phyloP scores from a whole-genome alignment of 1,139 yeast genomes.

The Pichia sp. region DNA sequence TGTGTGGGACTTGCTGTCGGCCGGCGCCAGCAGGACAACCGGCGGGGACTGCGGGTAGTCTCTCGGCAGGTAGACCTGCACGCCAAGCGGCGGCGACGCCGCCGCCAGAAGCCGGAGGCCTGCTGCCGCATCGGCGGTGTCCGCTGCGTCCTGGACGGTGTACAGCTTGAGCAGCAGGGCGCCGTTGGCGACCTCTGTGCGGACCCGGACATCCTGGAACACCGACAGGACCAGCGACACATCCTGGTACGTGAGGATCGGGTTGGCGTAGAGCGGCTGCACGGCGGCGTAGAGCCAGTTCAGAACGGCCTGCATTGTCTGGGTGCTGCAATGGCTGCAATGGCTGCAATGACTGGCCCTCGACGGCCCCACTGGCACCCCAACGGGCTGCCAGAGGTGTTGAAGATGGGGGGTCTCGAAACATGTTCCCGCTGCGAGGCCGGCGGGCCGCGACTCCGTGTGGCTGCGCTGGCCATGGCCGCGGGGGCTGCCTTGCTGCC shows the following conservation, averaged over 20 bases:
- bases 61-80: background rate
- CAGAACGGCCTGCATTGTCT: background rate
- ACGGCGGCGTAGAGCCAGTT: conserved; percentile 1
- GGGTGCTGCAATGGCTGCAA: background rate
- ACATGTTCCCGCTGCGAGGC: background rate
- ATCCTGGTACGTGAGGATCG: conserved; percentile 56
- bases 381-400: background rate
- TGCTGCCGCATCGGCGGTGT: background rate
- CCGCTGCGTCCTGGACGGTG: conserved; percentile 26
- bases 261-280: conserved; percentile 50
- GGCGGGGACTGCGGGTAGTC: conserved; percentile 2
- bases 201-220: conserved; percentile 14
- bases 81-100: background rate
- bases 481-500: too few relatives aligned
- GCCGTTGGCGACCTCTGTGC: background rate
- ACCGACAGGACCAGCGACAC: conserved; percentile 49
- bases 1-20: conserved; percentile 32
- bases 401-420: background rate
- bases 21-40: conserved; percentile 36
- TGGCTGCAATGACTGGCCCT: too few relatives aligned
- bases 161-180: conserved; percentile 39
- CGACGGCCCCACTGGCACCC: too few relatives aligned
- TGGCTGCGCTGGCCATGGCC: too few relatives aligned
- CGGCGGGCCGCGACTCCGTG: too few relatives aligned
- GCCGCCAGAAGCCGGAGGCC: background rate